Base-by-base conservation (phyloP, 2,329 filamentous ascomycete genomes). In the Venturia nashicola region DNA sequence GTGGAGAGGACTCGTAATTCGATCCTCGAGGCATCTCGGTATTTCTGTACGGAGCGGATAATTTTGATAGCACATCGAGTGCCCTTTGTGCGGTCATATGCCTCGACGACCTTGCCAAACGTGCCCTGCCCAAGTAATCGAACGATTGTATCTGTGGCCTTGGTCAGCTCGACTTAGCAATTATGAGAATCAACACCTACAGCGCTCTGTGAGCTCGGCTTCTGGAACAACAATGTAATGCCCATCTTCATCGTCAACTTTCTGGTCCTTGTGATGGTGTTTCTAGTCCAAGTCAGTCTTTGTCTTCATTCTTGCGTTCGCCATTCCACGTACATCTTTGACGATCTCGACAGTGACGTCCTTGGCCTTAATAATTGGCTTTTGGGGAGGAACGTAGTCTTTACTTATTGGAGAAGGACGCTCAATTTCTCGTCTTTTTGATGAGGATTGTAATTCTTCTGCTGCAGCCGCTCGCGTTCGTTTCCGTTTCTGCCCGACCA, bases 21-120 rank as follows among this genome's bases (percentile, higher is more conserved):
- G 70, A 99, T 99, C 67, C 91, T 86, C 9, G 90, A 96, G 43
- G 94, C 94, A 77, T 99, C 94, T 59, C 94, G 88, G 73, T 99
- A 99, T 74, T 99, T 99, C 72, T 96, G 94, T 14, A 99, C 94
- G 0, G 94, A 97, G 69, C 94, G 88, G 68, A 99, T 97, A 74
- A 99, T 96, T 76, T 99, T 99, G 76, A 99, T 91, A 42, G 94
- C 94, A 68, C 96, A 95, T 73, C 92, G 90, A 69, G 82, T 83
- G 66, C 87, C 87, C 67, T 86, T 86, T 70, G 84, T 83, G 66
- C 85, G 85, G 73, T 99, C 94, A 69, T 85, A 87, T 62, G 94
- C 94, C 75, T 97, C 89, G 20, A 99, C 94, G 18, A 99, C 94
- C 76, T 99, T 99, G 72, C 94, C 94, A 73, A 99, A 99, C 0